These are phyloP conservation scores for Odonthalia washingtoniensis DNA, from an alignment of 31 red algal genomes.

Conservation along the genomic window DNA sequence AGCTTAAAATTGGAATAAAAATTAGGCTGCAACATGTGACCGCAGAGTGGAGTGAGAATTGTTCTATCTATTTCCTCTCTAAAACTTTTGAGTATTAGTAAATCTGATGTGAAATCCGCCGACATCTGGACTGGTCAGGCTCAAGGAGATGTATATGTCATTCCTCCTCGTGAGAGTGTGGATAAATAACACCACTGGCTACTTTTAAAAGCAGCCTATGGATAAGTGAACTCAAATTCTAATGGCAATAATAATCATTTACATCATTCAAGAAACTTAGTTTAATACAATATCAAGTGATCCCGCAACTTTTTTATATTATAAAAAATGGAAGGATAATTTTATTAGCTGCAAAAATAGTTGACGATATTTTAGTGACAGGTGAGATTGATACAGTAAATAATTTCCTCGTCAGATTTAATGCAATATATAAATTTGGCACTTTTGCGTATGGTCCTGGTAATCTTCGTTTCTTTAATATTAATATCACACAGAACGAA, in stretches of 20 bases:
- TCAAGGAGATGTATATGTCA: constrained; percentile 23
- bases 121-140: constrained; percentile 1
- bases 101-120: neutral
- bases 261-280: neutral
- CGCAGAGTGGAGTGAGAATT: neutral
- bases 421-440: neutral
- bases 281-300: neutral
- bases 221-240: constrained; percentile 8
- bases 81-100: neutral
- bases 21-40: neutral
- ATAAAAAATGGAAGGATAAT: neutral
- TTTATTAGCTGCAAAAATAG: neutral
- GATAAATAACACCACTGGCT: neutral
- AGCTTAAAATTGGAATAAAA: too few relatives aligned
- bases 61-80: neutral
- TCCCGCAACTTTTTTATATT: constrained; percentile 25
- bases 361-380: too few relatives aligned
- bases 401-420: neutral
- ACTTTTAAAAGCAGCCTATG: constrained; percentile 24
- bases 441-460: neutral
- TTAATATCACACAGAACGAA: neutral
- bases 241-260: constrained; percentile 23
- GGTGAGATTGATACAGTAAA: neutral
- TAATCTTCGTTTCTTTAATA: neutral
- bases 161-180: neutral